phyloP scores from a whole-genome alignment of 352 stramenopile genomes.

The Paralagenidium karlingii region DNA sequence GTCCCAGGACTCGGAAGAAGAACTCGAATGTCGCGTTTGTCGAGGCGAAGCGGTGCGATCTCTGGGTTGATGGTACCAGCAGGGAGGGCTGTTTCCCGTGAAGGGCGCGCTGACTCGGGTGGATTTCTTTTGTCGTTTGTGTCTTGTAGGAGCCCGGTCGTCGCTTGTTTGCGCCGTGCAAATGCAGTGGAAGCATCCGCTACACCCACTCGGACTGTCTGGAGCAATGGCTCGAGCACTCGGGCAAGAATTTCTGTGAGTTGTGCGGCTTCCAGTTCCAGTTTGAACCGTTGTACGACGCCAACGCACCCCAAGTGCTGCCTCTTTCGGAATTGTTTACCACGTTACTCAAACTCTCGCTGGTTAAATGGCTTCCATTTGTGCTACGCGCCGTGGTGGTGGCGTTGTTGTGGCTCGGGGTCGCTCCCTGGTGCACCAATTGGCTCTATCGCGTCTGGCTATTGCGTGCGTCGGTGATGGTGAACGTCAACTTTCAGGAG shows the following conservation, averaged over 20 bases:
- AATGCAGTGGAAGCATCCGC: slow-evolving; percentile 92
- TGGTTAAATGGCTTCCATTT: slow-evolving; percentile 85
- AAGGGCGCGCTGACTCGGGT: too few relatives aligned
- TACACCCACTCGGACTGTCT: slow-evolving; percentile 92
- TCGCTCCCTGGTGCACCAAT: slow-evolving; percentile 84
- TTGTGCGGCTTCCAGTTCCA: slow-evolving; percentile 87
- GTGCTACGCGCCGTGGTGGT: slow-evolving; percentile 61
- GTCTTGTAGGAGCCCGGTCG: slow-evolving; percentile 39
- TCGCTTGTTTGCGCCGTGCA: slow-evolving; percentile 80
- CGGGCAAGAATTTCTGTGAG: slow-evolving; percentile 87
- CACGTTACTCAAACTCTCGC: slow-evolving; percentile 63
- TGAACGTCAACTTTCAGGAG: slow-evolving; percentile 75
- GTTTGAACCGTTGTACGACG: slow-evolving; percentile 89
- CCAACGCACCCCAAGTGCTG: slow-evolving; percentile 72
- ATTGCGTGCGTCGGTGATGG: slow-evolving; percentile 70
- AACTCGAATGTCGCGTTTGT: slow-evolving; percentile 90
- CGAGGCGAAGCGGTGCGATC: slow-evolving; percentile 75
- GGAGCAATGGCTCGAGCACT: slow-evolving; percentile 89
- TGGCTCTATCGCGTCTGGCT: slow-evolving; percentile 94
- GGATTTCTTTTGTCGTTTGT: background rate
- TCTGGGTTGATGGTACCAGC: background rate
- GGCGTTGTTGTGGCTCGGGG: slow-evolving; percentile 72
- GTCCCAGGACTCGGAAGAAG: slow-evolving; percentile 49
- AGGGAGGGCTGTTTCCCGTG: background rate
- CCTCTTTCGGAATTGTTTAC: slow-evolving; percentile 78